phyloP scores from a whole-genome alignment of 2,329 filamentous ascomycete species.

The Fusarium concolor region DNA sequence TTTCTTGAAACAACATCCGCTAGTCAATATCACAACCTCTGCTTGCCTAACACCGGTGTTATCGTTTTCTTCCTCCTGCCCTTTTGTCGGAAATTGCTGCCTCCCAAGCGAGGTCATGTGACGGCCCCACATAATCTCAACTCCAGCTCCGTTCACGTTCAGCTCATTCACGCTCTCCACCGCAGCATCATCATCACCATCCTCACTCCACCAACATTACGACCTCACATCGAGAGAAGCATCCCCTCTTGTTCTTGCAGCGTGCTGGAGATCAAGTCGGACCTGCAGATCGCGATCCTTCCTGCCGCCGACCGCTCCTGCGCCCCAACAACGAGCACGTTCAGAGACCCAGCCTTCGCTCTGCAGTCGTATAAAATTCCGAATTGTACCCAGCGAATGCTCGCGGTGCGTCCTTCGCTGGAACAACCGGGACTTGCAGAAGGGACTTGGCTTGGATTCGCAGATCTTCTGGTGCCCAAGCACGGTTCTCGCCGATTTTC shows the following conservation, averaged over 20 bases:
- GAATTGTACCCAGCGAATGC: conserved; percentile 24
- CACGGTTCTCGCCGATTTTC: conserved; percentile 9
- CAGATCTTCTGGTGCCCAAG: conserved; percentile 9
- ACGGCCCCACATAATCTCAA: fast-evolving
- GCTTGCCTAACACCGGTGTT: too few species aligned
- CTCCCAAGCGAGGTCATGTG: neutral
- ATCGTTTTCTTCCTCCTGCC: too few species aligned
- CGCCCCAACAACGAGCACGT: neutral
- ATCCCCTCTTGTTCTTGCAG: conserved; percentile 4
- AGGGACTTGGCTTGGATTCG: conserved; percentile 8
- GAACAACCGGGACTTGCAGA: conserved; percentile 28
- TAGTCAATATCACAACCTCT: too few species aligned
- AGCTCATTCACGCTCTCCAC: neutral
- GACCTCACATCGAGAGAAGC: neutral
- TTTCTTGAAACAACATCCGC: too few species aligned
- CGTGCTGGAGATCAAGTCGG: conserved; percentile 4
- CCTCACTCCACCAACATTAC: neutral
- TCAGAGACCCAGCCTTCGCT: conserved; percentile 2
- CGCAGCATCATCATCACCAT: neutral
- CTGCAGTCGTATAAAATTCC: conserved; percentile 27
- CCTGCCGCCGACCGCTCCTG: neutral
- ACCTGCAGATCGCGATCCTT: neutral
- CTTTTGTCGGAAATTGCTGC: too few species aligned
- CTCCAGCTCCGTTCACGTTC: neutral
- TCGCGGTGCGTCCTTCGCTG: conserved; percentile 7